Evolutionary conservation across 345 rosid species (phyloP).

Genomic region (Pugionium dolabratum): DNA sequence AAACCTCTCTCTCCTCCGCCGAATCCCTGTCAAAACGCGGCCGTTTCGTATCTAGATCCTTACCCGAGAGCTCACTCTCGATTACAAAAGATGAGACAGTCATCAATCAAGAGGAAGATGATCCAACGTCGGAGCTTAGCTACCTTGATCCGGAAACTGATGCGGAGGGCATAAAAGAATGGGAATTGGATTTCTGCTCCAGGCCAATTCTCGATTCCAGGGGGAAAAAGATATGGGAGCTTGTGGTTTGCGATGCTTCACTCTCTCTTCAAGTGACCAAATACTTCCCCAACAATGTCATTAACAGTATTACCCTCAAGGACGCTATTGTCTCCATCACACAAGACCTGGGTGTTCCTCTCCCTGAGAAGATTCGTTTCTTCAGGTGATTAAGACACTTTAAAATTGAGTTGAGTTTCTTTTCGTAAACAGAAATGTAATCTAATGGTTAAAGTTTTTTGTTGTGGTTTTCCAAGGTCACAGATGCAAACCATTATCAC

Average conservation of each 20-base stretch:
- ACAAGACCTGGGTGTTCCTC: constrained; percentile 70
- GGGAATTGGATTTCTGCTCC: constrained; percentile 96
- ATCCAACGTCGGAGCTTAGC: constrained; percentile 76
- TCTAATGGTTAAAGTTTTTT: constrained; percentile 9
- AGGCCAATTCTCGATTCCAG: constrained; percentile 86
- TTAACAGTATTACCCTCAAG: constrained; percentile 84
- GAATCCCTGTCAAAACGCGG: constrained; percentile 34
- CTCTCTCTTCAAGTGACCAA: constrained; percentile 85
- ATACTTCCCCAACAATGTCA: constrained; percentile 87
- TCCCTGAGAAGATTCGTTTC: constrained; percentile 78
- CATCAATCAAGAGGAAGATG: constrained; percentile 49
- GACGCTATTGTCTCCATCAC: constrained; percentile 67
- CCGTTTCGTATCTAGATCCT: constrained; percentile 44
- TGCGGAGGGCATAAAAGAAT: constrained; percentile 68
- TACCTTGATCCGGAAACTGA: constrained; percentile 80
- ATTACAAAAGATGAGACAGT: constrained; percentile 46
- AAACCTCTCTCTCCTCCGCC: constrained; percentile 34
- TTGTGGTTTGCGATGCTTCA: constrained; percentile 83
- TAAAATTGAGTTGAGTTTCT: background rate
- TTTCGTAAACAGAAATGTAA: background rate
- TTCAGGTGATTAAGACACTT: constrained; percentile 53
- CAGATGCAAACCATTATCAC: constrained; percentile 96
- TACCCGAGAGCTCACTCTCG: constrained; percentile 58
- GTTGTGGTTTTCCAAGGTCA: constrained; percentile 50
- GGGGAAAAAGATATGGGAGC: constrained; percentile 96